Conservation (phyloP, 495 filamentous ascomycete species). For the Podospora anserina region DNA sequence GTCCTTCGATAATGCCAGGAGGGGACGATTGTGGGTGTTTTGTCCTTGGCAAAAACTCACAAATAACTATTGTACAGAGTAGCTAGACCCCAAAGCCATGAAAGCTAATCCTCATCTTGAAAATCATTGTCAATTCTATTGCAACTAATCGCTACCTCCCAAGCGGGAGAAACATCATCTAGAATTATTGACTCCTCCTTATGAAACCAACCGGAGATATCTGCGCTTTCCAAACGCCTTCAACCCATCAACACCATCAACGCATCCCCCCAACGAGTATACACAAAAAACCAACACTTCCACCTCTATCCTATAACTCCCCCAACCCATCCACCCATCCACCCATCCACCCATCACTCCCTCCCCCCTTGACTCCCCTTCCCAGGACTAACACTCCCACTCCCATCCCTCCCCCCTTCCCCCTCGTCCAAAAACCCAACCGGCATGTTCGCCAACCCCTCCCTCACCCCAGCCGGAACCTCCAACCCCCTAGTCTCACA, state of each 20-base stretch:
- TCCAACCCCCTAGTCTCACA: constrained; percentile 25
- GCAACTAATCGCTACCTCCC: background rate
- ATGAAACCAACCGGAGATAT: background rate
- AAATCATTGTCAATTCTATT: background rate
- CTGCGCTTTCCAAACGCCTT: background rate
- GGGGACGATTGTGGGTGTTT: background rate
- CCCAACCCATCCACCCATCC: background rate
- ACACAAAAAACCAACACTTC: background rate
- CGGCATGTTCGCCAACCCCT: constrained; percentile 14
- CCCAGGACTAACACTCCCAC: background rate
- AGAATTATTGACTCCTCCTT: background rate
- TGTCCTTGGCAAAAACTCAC: background rate
- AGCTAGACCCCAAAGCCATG: no score
- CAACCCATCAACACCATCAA: background rate
- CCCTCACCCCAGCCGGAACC: constrained; percentile 23
- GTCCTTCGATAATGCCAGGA: no score
- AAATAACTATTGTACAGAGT: background rate
- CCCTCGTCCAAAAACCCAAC: background rate
- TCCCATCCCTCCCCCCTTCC: background rate
- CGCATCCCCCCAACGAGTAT: background rate
- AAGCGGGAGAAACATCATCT: background rate
- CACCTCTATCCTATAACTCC: background rate
- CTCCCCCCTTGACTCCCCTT: background rate
- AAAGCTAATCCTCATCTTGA: background rate
- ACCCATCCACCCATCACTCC: background rate